Evolutionary conservation across 306 rosid genomes (phyloP), one percentile per base, ranked within the genome.

Genomic region (Coriaria nepalensis): DNA sequence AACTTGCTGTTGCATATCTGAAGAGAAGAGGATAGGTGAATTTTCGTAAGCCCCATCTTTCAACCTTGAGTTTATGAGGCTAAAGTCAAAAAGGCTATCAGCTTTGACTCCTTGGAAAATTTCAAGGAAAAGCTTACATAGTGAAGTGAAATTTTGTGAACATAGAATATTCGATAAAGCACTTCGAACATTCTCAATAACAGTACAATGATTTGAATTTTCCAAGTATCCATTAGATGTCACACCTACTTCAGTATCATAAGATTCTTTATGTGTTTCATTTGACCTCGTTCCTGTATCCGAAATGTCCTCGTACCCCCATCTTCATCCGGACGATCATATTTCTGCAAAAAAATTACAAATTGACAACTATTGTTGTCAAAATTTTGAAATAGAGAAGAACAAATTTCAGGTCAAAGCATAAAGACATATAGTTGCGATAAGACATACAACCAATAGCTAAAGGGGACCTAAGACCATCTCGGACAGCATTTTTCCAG

Each of bases 1-100:
- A 57, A 59, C 65, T 63, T 77, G 77, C 98, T 78, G 83, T 66
- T 82, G 83, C 67, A 85, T 53, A 67, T 92, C 98, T 49, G 75
- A 60, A 63, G 74, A 72, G 85, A 92, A 82, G 66, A 82, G 96
- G 56, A 47, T 20, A 3, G 96, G 92, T 6, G 87, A 65, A 40
- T 61, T 64, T 69, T 85, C 93, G 61, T 92, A 92, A 57, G 59
- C 72, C 46, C 80, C 84, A 41, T 61, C 78, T 70, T 77, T 63
- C 81, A 92, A 77, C 76, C 83, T 77, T 41, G 75, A 71, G 76
- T 69, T 71, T 45, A 85, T 70, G 63, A 67, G 65, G 54, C 78
- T 78, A 44, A 85, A 74, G 68, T 92, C 93, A 56, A 92, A 57
- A 53, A 79, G 45, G 44, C 63, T 70, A 59, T 81, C 93, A 49